Evolutionary conservation across 257 asterid species (phyloP).

Genomic region (Catharanthus roseus): DNA sequence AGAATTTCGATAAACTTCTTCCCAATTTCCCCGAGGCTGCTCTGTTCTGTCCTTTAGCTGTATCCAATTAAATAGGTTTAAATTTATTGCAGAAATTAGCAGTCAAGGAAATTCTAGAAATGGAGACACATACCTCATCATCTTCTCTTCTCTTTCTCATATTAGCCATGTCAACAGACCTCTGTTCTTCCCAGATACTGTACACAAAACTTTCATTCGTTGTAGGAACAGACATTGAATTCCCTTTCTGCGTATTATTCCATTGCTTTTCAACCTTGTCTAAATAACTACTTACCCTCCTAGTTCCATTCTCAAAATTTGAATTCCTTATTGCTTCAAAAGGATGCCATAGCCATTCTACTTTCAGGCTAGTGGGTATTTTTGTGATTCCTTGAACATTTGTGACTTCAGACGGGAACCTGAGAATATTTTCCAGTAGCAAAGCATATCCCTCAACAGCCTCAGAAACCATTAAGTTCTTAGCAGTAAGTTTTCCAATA

Average conservation of each 20-base stretch:
- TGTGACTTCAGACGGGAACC: slow-evolving; percentile 75
- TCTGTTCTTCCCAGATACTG: slow-evolving; percentile 81
- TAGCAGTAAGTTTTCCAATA: slow-evolving; percentile 56
- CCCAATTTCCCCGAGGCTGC: slow-evolving; percentile 87
- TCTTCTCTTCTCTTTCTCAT: slow-evolving; percentile 74
- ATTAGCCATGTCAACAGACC: slow-evolving; percentile 43
- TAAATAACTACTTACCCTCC: slow-evolving; percentile 19
- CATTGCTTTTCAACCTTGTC: slow-evolving; percentile 54
- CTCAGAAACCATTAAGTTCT: slow-evolving; percentile 79
- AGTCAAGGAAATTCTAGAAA: slow-evolving; percentile 2
- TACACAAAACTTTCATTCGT: slow-evolving; percentile 48
- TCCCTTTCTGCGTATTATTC: slow-evolving; percentile 38
- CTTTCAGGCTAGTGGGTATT: slow-evolving; percentile 50
- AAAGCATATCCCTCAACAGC: slow-evolving; percentile 69
- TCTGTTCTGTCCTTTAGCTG: slow-evolving; percentile 95
- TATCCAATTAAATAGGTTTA: slow-evolving; percentile 19
- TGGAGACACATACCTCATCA: slow-evolving; percentile 51
- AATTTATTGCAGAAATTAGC: slow-evolving; percentile 6
- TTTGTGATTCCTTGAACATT: slow-evolving; percentile 36
- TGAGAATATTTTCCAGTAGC: slow-evolving; percentile 62
- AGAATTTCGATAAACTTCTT: slow-evolving; percentile 71
- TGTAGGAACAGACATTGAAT: slow-evolving; percentile 22
- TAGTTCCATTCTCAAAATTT: slow-evolving; percentile 24
- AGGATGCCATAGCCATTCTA: slow-evolving; percentile 70
- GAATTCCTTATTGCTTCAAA: slow-evolving; percentile 38